phyloP scores from a whole-genome alignment of 352 stramenopile genomes.

The Phytophthora syringae region DNA sequence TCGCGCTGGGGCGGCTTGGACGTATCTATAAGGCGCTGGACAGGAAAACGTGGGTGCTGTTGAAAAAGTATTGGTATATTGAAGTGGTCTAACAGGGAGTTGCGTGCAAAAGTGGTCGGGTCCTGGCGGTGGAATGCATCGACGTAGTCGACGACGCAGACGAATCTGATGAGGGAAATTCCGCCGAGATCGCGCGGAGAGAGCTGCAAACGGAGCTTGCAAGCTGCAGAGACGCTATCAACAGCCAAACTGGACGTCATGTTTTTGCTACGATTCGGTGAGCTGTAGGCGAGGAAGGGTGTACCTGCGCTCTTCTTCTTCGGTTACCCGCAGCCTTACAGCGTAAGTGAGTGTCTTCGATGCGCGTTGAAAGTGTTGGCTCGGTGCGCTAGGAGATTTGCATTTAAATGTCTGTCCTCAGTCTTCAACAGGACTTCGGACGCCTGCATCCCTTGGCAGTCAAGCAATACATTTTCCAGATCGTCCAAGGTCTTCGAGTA shows the following conservation, averaged over 20 bases:
- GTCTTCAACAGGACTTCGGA: slow-evolving; percentile 43
- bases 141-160: slow-evolving; percentile 12
- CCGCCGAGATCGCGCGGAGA: slow-evolving; percentile 1
- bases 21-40: slow-evolving; percentile 46
- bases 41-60: slow-evolving; percentile 35
- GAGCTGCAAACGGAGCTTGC: slow-evolving; percentile 27
- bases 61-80: background rate
- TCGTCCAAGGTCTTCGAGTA: slow-evolving; percentile 32
- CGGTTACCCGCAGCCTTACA: slow-evolving; percentile 22
- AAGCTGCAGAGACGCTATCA: background rate
- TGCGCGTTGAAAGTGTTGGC: background rate
- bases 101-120: slow-evolving; percentile 23
- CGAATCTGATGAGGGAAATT: background rate
- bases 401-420: slow-evolving; percentile 10
- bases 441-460: slow-evolving; percentile 44
- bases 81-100: background rate
- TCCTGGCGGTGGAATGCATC: slow-evolving; percentile 38
- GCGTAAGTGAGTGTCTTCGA: slow-evolving; percentile 11
- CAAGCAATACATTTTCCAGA: slow-evolving; percentile 40
- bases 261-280: slow-evolving; percentile 37
- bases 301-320: slow-evolving; percentile 27
- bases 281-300: slow-evolving; percentile 15
- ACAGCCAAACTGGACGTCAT: slow-evolving; percentile 9
- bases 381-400: background rate
- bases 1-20: slow-evolving; percentile 43